Evolutionary conservation across 768 basidiomycete genomes (phyloP).

Genomic region (Mycena olivaceomarginata): DNA sequence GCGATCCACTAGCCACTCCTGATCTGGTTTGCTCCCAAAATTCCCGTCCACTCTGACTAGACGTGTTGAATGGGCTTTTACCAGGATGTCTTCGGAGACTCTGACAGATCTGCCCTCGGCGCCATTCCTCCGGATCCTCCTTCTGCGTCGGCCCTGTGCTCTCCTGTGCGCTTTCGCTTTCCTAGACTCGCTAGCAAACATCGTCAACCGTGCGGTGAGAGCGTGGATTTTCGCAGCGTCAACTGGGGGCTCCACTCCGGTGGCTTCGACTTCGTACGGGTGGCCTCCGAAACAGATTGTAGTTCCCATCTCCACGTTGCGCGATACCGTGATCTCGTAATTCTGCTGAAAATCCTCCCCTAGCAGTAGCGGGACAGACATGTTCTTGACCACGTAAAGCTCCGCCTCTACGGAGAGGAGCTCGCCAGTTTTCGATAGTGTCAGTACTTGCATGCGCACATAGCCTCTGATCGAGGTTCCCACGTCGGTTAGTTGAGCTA

Average conservation of each 20-base stretch:
- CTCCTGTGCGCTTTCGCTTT: background rate
- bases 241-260: background rate
- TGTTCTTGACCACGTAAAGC: background rate
- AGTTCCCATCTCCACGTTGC: background rate
- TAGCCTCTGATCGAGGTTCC: too few species aligned
- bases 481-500: too few species aligned
- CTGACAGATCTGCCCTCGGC: background rate
- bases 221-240: background rate
- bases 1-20: too few species aligned
- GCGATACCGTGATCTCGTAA: background rate
- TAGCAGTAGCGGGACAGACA: background rate
- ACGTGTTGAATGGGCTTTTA: background rate
- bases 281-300: background rate
- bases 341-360: constrained; percentile 4
- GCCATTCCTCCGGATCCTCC: background rate
- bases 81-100: background rate
- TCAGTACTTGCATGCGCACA: too few species aligned
- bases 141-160: background rate
- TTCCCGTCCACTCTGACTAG: too few species aligned
- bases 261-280: background rate
- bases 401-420: too few species aligned
- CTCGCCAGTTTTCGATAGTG: too few species aligned
- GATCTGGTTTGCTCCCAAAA: too few species aligned
- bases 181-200: too few species aligned
- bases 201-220: background rate